phyloP scores from a whole-genome alignment of 1,284 basidiomycete species.

The Golubevia pallescens region DNA sequence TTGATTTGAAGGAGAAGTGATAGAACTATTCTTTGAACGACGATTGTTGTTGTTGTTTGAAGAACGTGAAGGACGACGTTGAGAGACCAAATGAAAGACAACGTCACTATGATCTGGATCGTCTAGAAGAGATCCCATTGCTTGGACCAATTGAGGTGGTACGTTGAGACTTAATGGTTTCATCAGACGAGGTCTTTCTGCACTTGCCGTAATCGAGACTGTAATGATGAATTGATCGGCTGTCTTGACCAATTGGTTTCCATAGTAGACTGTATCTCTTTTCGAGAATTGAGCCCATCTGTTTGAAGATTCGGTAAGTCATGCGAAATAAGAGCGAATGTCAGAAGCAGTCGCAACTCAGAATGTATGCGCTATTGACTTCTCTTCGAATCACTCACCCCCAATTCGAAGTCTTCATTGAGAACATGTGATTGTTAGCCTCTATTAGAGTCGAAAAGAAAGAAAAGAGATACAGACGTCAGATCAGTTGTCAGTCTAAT shows the following conservation, averaged over 20 bases:
- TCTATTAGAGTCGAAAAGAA: conserved; percentile 10
- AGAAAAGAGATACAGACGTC: too few relatives aligned
- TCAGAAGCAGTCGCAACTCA: neutral
- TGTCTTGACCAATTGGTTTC: conserved; percentile 22
- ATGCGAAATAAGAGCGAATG: too few relatives aligned
- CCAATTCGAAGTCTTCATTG: conserved; percentile 50
- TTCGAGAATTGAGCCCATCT: conserved; percentile 44
- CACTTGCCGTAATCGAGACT: conserved; percentile 33
- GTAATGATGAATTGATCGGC: conserved; percentile 43
- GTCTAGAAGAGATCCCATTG: conserved; percentile 50
- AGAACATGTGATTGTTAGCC: conserved; percentile 49
- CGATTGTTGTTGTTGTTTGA: too few relatives aligned
- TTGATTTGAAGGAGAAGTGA: too few relatives aligned
- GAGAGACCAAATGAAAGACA: too few relatives aligned
- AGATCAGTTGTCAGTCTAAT: too few relatives aligned
- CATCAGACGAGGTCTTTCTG: conserved; percentile 22
- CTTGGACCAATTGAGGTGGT: conserved; percentile 29
- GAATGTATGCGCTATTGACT: neutral
- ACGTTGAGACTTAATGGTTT: conserved; percentile 23
- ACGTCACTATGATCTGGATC: conserved; percentile 40
- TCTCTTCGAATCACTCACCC: conserved; percentile 13
- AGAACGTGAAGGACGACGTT: too few relatives aligned
- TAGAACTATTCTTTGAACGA: conserved; percentile 13
- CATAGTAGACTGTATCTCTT: conserved; percentile 38
- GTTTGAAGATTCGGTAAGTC: too few relatives aligned